Percentiles rank a stretch among this genome's conserved stretches.
These are phyloP conservation scores for Zygnema cylindricum DNA, from an alignment of 139 green algal species.

Conservation along the genomic window DNA sequence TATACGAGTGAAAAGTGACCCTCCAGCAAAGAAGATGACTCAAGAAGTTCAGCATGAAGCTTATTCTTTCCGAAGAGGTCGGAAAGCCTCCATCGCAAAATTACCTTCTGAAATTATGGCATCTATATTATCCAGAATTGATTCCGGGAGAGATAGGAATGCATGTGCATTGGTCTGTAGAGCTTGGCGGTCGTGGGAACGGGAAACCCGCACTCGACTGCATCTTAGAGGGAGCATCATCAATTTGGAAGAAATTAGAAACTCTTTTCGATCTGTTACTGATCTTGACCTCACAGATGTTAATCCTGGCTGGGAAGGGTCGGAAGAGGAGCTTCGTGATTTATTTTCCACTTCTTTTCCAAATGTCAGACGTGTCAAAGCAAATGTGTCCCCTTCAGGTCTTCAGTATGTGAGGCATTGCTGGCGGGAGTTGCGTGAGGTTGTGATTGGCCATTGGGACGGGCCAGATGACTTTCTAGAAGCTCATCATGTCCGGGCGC, in stretches of 20 bases:
- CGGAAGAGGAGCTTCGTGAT: constrained; percentile 31
- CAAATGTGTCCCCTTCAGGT: constrained; percentile 40
- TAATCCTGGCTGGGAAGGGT: constrained; percentile 31
- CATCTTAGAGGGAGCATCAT: constrained; percentile 34
- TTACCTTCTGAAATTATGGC: constrained; percentile 19
- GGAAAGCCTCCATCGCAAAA: constrained; percentile 9
- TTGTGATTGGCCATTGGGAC: constrained; percentile 51
- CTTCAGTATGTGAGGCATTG: constrained; percentile 38
- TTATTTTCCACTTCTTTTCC: constrained; percentile 36
- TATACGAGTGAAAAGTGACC: too few relatives aligned
- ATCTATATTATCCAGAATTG: constrained; percentile 22
- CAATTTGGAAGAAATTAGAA: constrained; percentile 3
- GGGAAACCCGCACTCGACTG: constrained; percentile 29
- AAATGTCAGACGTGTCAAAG: constrained; percentile 20
- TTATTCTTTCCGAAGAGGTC: background rate
- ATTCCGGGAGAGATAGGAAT: constrained; percentile 25
- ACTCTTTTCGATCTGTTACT: constrained; percentile 33
- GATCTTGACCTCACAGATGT: constrained; percentile 46
- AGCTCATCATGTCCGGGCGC: constrained; percentile 23
- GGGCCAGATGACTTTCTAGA: constrained; percentile 32
- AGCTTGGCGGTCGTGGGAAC: constrained; percentile 44
- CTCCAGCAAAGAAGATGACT: background rate
- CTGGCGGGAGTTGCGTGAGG: constrained; percentile 20
- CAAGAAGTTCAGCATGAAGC: background rate
- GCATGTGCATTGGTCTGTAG: constrained; percentile 35